Evolutionary conservation across 306 rosid genomes (phyloP).

Genomic region (Coriaria nepalensis): DNA sequence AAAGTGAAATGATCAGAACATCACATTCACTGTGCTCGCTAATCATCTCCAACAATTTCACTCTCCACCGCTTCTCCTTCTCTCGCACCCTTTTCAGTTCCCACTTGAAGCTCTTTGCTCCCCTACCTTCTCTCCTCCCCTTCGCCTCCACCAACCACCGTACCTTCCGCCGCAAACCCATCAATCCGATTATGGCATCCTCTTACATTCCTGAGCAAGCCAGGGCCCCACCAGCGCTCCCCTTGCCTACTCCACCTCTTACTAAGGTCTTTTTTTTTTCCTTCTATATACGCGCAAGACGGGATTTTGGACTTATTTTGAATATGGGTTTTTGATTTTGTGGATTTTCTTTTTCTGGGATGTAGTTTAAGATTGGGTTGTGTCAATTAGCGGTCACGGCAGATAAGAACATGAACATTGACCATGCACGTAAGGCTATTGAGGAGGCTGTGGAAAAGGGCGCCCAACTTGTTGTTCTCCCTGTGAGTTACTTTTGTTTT

Average conservation of each 20-base stretch:
- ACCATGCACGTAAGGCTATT: conserved; percentile 64
- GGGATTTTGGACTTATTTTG: background rate
- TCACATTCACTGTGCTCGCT: conserved; percentile 24
- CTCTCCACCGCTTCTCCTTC: conserved; percentile 17
- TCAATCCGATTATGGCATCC: conserved; percentile 39
- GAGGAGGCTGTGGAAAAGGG: conserved; percentile 73
- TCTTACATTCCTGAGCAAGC: conserved; percentile 50
- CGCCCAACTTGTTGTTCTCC: conserved; percentile 68
- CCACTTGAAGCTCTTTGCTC: conserved; percentile 10
- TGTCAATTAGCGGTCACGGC: conserved; percentile 75
- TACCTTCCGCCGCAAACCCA: conserved; percentile 5
- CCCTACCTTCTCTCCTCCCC: conserved; percentile 1
- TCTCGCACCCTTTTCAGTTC: conserved; percentile 18
- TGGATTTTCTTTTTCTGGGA: conserved; percentile 13
- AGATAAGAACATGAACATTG: conserved; percentile 68
- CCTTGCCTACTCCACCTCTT: conserved; percentile 53
- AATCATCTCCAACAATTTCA: conserved; percentile 23
- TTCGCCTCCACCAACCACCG: conserved; percentile 1
- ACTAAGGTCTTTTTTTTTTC: conserved; percentile 32
- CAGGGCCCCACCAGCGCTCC: conserved; percentile 59
- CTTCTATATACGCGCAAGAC: background rate
- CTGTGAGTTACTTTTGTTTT: conserved; percentile 32
- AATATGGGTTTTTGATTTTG: background rate
- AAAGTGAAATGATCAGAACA: conserved; percentile 39
- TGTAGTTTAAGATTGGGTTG: conserved; percentile 68